Percentiles rank a stretch among this genome's conserved stretches.
Conservation (phyloP, 2,329 filamentous ascomycete species). For the Penicillium sp. region DNA sequence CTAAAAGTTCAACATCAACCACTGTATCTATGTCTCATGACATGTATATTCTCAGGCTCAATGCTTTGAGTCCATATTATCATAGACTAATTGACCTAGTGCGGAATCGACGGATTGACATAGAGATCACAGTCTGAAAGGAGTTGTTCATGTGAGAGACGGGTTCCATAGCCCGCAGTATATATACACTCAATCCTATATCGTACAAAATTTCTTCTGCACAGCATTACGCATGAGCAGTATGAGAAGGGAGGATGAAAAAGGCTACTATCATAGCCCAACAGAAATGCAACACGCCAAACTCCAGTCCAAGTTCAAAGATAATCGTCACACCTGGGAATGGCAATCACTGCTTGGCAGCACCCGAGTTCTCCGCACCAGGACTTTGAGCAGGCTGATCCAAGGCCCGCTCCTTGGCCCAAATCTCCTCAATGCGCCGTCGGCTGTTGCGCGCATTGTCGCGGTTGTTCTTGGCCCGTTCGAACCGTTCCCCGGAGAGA, state of each 20-base stretch:
- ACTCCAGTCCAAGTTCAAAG: conserved; percentile 16
- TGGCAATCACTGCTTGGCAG: conserved; percentile 27
- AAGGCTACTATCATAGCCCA: conserved; percentile 10
- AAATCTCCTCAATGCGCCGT: conserved; percentile 75
- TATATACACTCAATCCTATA: conserved; percentile 20
- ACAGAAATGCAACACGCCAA: conserved; percentile 18
- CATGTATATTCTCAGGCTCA: not conserved
- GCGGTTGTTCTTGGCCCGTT: conserved; percentile 78
- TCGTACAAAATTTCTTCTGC: conserved; percentile 18
- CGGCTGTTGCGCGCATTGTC: conserved; percentile 72
- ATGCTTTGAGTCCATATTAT: no score
- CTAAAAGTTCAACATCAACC: conserved; percentile 30
- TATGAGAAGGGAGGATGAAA: conserved; percentile 19
- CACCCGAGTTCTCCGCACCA: conserved; percentile 5
- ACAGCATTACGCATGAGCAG: not conserved
- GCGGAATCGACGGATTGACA: not conserved
- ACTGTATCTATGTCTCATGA: conserved; percentile 1
- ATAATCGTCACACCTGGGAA: not conserved
- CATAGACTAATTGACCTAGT: not conserved
- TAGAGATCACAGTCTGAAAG: not conserved
- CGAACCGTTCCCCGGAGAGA: conserved; percentile 77
- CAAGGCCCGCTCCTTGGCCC: conserved; percentile 65
- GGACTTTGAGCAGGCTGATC: conserved; percentile 23
- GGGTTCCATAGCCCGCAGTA: conserved; percentile 7
- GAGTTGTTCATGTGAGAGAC: not conserved